A percentile compares a stretch with the other conserved stretches of the same genome.
Conservation (phyloP, 352 stramenopile species). For the Phytopythium litorale region DNA sequence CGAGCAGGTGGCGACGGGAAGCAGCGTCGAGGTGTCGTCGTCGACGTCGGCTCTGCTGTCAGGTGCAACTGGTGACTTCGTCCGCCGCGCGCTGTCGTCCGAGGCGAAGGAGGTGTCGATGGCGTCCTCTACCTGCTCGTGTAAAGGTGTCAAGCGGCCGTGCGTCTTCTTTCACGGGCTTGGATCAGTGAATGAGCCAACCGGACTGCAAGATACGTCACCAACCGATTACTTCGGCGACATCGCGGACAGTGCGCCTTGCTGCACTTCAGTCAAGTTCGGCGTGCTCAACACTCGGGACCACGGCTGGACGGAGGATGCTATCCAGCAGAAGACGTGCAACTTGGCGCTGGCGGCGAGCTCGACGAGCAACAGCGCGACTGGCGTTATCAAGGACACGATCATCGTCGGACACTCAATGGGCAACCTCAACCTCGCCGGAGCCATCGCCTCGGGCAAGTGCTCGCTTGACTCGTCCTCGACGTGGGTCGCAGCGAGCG, state of each 20-base stretch:
- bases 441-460: slow-evolving; percentile 33
- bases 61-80: not conserved
- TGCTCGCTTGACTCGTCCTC: slow-evolving; percentile 34
- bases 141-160: slow-evolving; percentile 24
- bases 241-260: slow-evolving; percentile 33
- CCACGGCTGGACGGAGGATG: slow-evolving; percentile 28
- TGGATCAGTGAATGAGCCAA: slow-evolving; percentile 16
- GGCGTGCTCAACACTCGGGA: slow-evolving; percentile 36
- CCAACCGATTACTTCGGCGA: slow-evolving; percentile 26
- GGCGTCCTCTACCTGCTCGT: slow-evolving; percentile 18
- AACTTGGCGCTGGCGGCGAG: slow-evolving; percentile 19
- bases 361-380: slow-evolving; percentile 12
- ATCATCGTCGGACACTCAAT: slow-evolving; percentile 53
- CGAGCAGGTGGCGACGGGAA: not conserved
- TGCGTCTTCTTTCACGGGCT: slow-evolving; percentile 48
- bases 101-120: slow-evolving; percentile 7
- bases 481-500: slow-evolving; percentile 21
- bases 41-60: slow-evolving; percentile 1
- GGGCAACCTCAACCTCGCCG: slow-evolving; percentile 33
- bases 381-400: slow-evolving; percentile 27
- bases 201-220: slow-evolving; percentile 23
- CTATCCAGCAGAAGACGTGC: slow-evolving; percentile 35
- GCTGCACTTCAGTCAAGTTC: slow-evolving; percentile 41
- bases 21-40: not conserved
- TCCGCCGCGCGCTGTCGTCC: slow-evolving; percentile 3